These are phyloP conservation scores for Talaromyces sp. DNA, from an alignment of 2,329 filamentous ascomycete genomes.

Conservation along the genomic window DNA sequence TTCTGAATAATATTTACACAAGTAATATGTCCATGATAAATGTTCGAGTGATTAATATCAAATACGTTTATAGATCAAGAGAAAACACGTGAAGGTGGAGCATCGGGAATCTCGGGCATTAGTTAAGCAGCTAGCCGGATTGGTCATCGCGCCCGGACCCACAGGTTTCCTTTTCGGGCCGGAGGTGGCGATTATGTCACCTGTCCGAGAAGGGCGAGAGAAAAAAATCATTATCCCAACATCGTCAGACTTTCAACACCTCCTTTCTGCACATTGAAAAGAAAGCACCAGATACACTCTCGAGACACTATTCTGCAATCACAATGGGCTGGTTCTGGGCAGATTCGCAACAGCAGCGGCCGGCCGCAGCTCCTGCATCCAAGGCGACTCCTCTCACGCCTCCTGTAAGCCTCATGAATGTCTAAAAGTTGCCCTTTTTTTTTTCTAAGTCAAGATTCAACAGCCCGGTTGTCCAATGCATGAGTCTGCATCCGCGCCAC, in stretches of 20 bases:
- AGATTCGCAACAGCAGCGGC: conserved; percentile 38
- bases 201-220: not conserved
- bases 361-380: conserved; percentile 33
- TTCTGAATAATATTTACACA: not conserved
- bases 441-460: conserved; percentile 33
- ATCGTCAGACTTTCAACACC: not conserved
- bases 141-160: not conserved
- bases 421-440: conserved; percentile 35
- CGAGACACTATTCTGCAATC: not conserved
- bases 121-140: not conserved
- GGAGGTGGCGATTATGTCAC: not conserved
- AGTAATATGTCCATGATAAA: not conserved
- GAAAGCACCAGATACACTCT: not conserved
- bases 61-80: not conserved
- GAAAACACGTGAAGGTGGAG: not conserved
- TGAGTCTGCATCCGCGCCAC: conserved; percentile 35
- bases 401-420: conserved; percentile 1
- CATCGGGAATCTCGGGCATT: not conserved
- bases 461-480: conserved; percentile 69
- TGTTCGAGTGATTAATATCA: not conserved
- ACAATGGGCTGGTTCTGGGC: conserved; percentile 69
- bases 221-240: not conserved
- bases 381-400: conserved; percentile 21
- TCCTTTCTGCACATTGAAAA: not conserved
- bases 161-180: not conserved